Base-by-base conservation (phyloP, 192 early-diverging fungal genomes). In the Coemansia sp. region DNA sequence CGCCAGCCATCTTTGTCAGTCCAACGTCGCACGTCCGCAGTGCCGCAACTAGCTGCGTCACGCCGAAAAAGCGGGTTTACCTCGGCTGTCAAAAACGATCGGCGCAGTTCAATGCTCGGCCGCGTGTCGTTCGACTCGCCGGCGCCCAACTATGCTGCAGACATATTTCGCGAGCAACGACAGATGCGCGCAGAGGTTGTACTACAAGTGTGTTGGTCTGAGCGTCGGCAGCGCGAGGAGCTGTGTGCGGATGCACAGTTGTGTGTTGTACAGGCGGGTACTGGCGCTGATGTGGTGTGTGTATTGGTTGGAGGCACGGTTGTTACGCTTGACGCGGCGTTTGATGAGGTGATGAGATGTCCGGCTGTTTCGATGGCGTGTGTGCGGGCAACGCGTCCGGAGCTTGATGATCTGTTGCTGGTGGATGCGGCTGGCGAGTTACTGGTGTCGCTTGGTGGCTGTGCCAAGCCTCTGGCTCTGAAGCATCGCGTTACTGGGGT, bases 91-190 rank as follows among this genome's bases (percentile, higher is more conserved):
- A 73, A 70, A 42, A 70, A 49, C 50, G 71, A 70, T 55, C 76
- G 71, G 8, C 67, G 76, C 44, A 66, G 64, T 47, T 79, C 76
- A 20, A 51, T 79, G 56, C 55, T 79, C 5, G 76, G 76, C 1
- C 76, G 76, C 0, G 67, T 70, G 5, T 79, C 76, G 3, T 70
- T 79, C 54, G 76, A 79, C 67, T 73, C 76, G 31, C 76, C 76
- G 8, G 76, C 70, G 7, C 53, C 64, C 42, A 69, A 61, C 20
- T 73, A 70, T 37, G 70, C 70, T 1, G 71, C 68, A 14, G 76
- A 79, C 44, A 60, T 70, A 47, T 70, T 79, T 34, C 60, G 71
- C 36, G 76, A 79, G 51, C 76, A 79, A 42, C 71, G 67, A 34
- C 76, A 67, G 54, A 73, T 73, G 67, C 54, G 61, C 0, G 76